Base-by-base conservation (phyloP, 2,329 filamentous ascomycete genomes). In the Didymella sp. region DNA sequence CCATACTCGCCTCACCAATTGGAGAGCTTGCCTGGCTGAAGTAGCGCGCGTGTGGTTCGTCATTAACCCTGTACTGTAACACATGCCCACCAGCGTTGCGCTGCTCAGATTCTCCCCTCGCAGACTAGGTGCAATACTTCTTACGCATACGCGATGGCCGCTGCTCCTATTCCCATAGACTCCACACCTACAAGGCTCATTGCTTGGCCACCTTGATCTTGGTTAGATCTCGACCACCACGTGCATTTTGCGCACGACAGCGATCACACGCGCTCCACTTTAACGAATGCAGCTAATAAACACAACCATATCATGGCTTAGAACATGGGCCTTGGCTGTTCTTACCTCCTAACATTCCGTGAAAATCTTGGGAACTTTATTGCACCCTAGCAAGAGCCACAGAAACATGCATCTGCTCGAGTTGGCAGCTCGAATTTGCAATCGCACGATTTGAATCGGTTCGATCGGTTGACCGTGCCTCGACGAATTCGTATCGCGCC, bases 1-100 rank as follows among this genome's bases (percentile, higher is more conserved):
- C 40, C 22, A 19, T 5, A 15, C 21, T 38, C 31, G 25, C 2
- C 19, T 30, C 19, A 31, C 52, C 45, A 50, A 49, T 50, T 31
- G 45, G 25, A 40, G 45, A 28, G 40, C 46, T 41, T 56, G 46
- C 53, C 35, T 50, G 31, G 8, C 28, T 21, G 6, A 46, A 3
- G 22, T n/a, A 46, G 35, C 53, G 33, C 41, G 46, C 21, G 46
- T 50, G 24, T 35, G 31, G 7, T 11, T 22, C 2, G 27, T 22
- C 41, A 3, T 37, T 37, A 21, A n/a, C 8, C 25, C 24, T 21
- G 9, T 31, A 45, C 24, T 21, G 9, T 31, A 45, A 6, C 2
- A 21, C 4, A 30, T 30, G 37, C 30, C 25, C 30, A 49, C 13
- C 25, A 41, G 31, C 15, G 9, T 21, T 25, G 3, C 13, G 22